Percentiles rank a stretch among this genome's conserved stretches.
These are phyloP conservation scores for Plasmodium vinckei DNA, from an alignment of 169 alveolate genomes.

Conservation along the genomic window DNA sequence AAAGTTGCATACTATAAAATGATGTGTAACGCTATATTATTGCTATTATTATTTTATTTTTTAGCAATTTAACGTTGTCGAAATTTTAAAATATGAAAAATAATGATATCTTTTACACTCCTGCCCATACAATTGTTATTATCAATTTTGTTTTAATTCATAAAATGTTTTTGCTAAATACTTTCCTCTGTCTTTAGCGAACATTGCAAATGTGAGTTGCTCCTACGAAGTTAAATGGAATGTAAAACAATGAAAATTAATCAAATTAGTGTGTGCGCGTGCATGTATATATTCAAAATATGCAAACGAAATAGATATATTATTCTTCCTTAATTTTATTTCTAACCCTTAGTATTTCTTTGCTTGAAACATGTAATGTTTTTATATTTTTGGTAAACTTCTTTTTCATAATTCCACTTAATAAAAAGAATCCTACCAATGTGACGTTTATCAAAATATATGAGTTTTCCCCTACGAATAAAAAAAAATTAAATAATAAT, in stretches of 20 bases:
- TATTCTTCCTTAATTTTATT: background rate
- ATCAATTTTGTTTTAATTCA: conserved; percentile 44
- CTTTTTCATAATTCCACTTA: conserved; percentile 67
- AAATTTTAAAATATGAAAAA: too few relatives aligned
- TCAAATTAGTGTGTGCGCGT: background rate
- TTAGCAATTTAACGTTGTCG: too few relatives aligned
- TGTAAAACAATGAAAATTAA: background rate
- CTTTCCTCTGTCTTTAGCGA: conserved; percentile 73
- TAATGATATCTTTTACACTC: too few relatives aligned
- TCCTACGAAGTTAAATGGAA: conserved; percentile 7
- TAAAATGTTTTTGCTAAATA: conserved; percentile 67
- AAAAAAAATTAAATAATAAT: background rate
- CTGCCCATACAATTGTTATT: background rate
- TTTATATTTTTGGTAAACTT: conserved; percentile 59
- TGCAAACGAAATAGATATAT: background rate
- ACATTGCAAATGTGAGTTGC: conserved; percentile 62
- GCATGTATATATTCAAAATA: background rate
- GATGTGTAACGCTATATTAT: background rate
- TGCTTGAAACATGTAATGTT: conserved; percentile 58
- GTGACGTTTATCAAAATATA: conserved; percentile 38
- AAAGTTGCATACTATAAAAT: too few relatives aligned
- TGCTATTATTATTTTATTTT: background rate
- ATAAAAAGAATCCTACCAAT: conserved; percentile 23
- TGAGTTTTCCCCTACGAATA: conserved; percentile 52
- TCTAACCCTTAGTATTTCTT: conserved; percentile 60